Percentiles rank a stretch among this genome's conserved stretches.
These are phyloP conservation scores for Dryas octopetala DNA, from an alignment of 306 rosid species.

Conservation along the genomic window DNA sequence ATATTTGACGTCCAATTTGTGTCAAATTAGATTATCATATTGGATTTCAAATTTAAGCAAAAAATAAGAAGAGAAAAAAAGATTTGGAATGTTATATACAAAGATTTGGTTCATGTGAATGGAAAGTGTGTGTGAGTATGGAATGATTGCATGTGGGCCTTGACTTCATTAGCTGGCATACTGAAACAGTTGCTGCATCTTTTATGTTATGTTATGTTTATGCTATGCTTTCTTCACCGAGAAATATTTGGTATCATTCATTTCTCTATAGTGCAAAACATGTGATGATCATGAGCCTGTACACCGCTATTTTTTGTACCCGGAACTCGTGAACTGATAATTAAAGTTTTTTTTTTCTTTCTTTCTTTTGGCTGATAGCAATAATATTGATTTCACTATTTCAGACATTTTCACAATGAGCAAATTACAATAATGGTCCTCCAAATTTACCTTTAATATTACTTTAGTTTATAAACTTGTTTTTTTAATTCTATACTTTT, in stretches of 20 bases:
- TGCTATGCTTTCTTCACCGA: neutral
- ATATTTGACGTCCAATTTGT: neutral
- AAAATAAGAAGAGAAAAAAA: no score
- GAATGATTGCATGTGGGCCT: conserved; percentile 19
- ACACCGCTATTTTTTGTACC: neutral
- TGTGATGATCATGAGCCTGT: neutral
- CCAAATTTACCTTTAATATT: no score
- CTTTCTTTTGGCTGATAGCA: neutral
- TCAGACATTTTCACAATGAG: neutral
- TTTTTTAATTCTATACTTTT: no score
- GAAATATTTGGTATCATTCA: neutral
- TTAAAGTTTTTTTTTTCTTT: neutral
- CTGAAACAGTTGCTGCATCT: neutral
- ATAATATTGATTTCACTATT: no score
- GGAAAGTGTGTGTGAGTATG: neutral
- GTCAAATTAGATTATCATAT: neutral
- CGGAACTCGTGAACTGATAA: neutral
- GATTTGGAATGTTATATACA: neutral
- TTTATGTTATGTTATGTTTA: neutral
- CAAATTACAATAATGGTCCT: no score
- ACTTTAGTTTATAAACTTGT: no score
- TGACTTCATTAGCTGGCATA: neutral
- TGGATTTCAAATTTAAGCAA: neutral
- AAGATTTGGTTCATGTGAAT: neutral
- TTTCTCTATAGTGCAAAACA: neutral